These are phyloP conservation scores for Sideroxylon spinosum DNA, from an alignment of 179 eudicot species.

Conservation along the genomic window DNA sequence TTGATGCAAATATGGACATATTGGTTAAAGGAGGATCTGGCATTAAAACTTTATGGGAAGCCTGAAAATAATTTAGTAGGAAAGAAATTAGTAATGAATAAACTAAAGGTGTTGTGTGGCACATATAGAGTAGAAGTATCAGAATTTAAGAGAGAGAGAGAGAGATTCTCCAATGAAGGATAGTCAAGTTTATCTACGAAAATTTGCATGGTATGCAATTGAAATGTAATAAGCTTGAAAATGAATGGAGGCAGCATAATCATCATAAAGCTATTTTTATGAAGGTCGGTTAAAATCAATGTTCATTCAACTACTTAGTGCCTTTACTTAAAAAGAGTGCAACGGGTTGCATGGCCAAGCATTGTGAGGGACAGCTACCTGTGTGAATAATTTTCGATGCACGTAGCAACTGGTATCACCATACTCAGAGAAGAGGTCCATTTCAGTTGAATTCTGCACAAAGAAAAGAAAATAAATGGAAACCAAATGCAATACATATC, in stretches of 20 bases:
- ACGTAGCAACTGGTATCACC: slow-evolving; percentile 57
- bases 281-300: not conserved
- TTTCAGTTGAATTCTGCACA: slow-evolving; percentile 37
- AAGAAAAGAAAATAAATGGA: not conserved
- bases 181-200: not conserved
- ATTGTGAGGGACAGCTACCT: slow-evolving; percentile 23
- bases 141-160: not conserved
- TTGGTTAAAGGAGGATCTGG: too few relatives aligned
- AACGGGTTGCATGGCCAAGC: not conserved
- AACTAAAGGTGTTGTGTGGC: too few relatives aligned
- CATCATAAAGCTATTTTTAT: not conserved
- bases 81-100: too few relatives aligned
- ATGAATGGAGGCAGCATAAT: not conserved
- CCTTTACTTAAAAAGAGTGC: not conserved
- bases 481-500: too few relatives aligned
- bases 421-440: slow-evolving; percentile 54
- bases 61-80: too few relatives aligned
- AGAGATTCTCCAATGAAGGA: not conserved
- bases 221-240: not conserved
- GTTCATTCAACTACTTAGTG: not conserved
- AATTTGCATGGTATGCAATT: slow-evolving; percentile 1
- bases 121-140: too few relatives aligned
- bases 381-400: slow-evolving; percentile 56
- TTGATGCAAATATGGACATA: too few relatives aligned
- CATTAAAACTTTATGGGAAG: too few relatives aligned